Percentiles rank a stretch among this genome's conserved stretches.
Conservation (phyloP, 2,329 filamentous ascomycete species). For the Exophiala lecanii-corni region DNA sequence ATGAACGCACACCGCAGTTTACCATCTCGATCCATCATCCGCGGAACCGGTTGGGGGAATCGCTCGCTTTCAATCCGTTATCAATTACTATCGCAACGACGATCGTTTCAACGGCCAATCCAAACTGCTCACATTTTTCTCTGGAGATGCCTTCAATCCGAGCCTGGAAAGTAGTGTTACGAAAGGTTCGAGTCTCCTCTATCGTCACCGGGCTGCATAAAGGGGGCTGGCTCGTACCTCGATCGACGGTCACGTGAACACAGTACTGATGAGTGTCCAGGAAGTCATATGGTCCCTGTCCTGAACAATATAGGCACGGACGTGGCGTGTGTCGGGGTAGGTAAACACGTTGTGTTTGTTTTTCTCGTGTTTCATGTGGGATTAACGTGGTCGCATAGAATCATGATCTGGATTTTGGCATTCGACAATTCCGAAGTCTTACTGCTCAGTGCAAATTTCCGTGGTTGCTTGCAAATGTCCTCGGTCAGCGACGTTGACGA, state of each 20-base stretch:
- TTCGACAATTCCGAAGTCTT: slow-evolving; percentile 71
- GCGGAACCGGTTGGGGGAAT: slow-evolving; percentile 68
- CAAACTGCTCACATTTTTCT: slow-evolving; percentile 73
- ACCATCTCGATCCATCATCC: slow-evolving; percentile 64
- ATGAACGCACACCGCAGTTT: no score
- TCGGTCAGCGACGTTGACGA: slow-evolving; percentile 9
- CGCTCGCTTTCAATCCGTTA: slow-evolving; percentile 72
- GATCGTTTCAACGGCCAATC: slow-evolving; percentile 59
- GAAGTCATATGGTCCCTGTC: slow-evolving; percentile 77
- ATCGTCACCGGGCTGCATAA: background rate
- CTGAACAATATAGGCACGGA: slow-evolving; percentile 73
- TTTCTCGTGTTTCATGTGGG: background rate
- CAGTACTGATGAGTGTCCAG: slow-evolving; percentile 9
- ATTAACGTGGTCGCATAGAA: slow-evolving; percentile 50
- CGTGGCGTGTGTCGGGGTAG: slow-evolving; percentile 77
- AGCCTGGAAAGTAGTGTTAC: slow-evolving; percentile 84
- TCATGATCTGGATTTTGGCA: slow-evolving; percentile 89
- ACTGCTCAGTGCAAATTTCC: slow-evolving; percentile 74
- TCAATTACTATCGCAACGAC: slow-evolving; percentile 67
- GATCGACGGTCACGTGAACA: slow-evolving; percentile 1
- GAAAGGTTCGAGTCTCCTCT: slow-evolving; percentile 54
- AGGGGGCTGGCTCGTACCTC: background rate
- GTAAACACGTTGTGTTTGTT: no score
- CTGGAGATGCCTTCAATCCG: slow-evolving; percentile 88
- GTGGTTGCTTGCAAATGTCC: slow-evolving; percentile 82